Conservation (phyloP, 139 green algal species). For the Pleodorina starrii region DNA sequence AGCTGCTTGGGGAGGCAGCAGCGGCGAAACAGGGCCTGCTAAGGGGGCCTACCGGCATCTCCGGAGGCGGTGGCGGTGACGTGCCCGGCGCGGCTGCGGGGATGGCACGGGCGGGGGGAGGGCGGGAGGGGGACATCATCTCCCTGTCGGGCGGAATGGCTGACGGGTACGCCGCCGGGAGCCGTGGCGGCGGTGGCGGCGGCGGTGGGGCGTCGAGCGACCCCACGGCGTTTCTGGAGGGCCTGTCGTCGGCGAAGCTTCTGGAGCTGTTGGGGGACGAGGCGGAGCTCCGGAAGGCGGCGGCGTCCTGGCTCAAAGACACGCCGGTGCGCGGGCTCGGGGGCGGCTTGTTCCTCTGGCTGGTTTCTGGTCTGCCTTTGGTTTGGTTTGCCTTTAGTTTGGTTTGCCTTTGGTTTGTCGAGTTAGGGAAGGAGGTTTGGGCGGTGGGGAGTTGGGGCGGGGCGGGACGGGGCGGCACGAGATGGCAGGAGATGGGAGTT, state of each 20-base stretch:
- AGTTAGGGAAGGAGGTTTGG: too few species aligned
- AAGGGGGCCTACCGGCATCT: neutral
- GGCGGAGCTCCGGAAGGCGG: slow-evolving; percentile 54
- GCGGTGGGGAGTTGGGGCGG: too few species aligned
- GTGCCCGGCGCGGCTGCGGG: too few species aligned
- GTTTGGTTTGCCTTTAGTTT: too few species aligned
- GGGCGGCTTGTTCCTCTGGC: too few species aligned
- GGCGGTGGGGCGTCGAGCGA: neutral
- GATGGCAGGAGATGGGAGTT: too few species aligned
- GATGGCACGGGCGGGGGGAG: too few species aligned
- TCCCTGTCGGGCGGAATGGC: neutral
- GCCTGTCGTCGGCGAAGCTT: slow-evolving; percentile 59
- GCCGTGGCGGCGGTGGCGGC: neutral
- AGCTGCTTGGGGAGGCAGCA: neutral
- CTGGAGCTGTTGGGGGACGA: slow-evolving; percentile 59
- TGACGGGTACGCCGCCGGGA: too few species aligned
- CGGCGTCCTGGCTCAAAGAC: slow-evolving; percentile 30
- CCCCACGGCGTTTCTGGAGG: slow-evolving; percentile 34
- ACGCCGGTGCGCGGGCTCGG: slow-evolving; percentile 1
- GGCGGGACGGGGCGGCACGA: too few species aligned
- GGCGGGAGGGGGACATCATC: neutral
- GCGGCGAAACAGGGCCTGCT: neutral
- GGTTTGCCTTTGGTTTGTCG: too few species aligned
- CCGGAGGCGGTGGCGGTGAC: neutral
- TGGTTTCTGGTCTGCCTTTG: too few species aligned